A percentile compares a stretch with the other conserved stretches of the same genome.
Evolutionary conservation across 805 yeast genomes (phyloP).

Genomic region (Pichia sporocuriosa): DNA sequence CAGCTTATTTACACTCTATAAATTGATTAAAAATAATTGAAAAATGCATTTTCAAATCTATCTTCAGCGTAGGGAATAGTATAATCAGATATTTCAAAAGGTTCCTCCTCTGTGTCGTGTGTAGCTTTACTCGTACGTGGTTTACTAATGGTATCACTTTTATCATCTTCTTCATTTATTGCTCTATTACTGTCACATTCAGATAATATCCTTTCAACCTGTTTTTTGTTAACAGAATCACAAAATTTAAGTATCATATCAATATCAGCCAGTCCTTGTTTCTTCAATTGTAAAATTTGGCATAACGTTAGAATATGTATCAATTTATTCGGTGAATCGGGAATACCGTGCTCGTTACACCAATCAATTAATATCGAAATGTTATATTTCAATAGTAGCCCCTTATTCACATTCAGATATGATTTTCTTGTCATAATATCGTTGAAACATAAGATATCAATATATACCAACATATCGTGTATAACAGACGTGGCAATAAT

Average conservation of each 20-base stretch:
- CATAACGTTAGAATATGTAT: slow-evolving; percentile 10
- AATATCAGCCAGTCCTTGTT: slow-evolving; percentile 11
- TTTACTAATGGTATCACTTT: not conserved
- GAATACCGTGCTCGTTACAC: slow-evolving; percentile 12
- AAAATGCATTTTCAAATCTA: slow-evolving; percentile 4
- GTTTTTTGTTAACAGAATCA: slow-evolving; percentile 5
- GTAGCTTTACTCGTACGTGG: not conserved
- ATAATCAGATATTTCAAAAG: no score
- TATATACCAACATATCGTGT: slow-evolving; percentile 8
- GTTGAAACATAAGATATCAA: slow-evolving; percentile 13
- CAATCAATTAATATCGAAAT: slow-evolving; percentile 11
- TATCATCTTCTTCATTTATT: not conserved
- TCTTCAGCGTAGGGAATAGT: slow-evolving; percentile 6
- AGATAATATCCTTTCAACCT: slow-evolving; percentile 9
- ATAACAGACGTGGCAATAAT: slow-evolving; percentile 4
- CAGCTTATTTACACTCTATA: not conserved
- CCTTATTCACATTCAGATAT: slow-evolving; percentile 8
- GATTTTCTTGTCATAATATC: slow-evolving; percentile 6
- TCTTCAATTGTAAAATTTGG: slow-evolving; percentile 11
- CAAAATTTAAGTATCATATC: slow-evolving; percentile 5
- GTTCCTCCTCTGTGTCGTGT: not conserved
- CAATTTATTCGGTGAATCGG: slow-evolving; percentile 13
- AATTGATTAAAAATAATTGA: not conserved
- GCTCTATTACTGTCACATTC: slow-evolving; percentile 5
- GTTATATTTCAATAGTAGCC: slow-evolving; percentile 8